These are phyloP conservation scores for Salix udensis DNA, from an alignment of 345 rosid species.

Conservation along the genomic window DNA sequence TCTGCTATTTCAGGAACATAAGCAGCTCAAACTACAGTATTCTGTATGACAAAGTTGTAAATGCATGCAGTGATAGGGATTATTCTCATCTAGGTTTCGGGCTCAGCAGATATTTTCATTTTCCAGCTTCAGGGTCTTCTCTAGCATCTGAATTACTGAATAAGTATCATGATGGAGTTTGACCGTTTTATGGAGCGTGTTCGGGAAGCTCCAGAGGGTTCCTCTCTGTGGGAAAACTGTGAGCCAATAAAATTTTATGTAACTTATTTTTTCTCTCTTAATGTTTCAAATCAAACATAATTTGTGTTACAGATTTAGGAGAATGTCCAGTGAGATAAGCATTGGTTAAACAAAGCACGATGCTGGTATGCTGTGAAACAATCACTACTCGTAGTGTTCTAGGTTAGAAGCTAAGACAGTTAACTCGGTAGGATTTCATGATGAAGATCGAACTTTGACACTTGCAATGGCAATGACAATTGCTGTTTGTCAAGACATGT, in stretches of 20 bases:
- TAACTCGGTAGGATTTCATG: not conserved
- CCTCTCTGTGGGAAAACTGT: not conserved
- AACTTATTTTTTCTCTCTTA: not conserved
- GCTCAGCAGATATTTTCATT: constrained; percentile 6
- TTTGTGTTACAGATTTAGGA: too few relatives aligned
- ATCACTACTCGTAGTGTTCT: too few relatives aligned
- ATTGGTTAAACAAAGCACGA: not conserved
- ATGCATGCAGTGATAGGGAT: constrained; percentile 28
- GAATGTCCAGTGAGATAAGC: too few relatives aligned
- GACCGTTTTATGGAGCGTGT: not conserved
- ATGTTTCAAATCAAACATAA: too few relatives aligned
- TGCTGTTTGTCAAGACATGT: too few relatives aligned
- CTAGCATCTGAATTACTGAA: constrained; percentile 15
- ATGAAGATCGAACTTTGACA: not conserved
- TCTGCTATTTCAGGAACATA: constrained; percentile 71
- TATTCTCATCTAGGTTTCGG: constrained; percentile 7
- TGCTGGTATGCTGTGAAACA: not conserved
- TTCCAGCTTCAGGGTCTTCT: constrained; percentile 15
- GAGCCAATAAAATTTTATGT: constrained; percentile 10
- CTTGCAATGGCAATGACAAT: not conserved
- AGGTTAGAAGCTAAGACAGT: not conserved
- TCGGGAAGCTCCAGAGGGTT: constrained; percentile 11
- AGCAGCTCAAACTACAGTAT: constrained; percentile 67
- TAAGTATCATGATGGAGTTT: not conserved
- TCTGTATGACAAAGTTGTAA: constrained; percentile 40